phyloP scores from a whole-genome alignment of 306 rosid genomes.

The Pterocarpus macrocarpus region DNA sequence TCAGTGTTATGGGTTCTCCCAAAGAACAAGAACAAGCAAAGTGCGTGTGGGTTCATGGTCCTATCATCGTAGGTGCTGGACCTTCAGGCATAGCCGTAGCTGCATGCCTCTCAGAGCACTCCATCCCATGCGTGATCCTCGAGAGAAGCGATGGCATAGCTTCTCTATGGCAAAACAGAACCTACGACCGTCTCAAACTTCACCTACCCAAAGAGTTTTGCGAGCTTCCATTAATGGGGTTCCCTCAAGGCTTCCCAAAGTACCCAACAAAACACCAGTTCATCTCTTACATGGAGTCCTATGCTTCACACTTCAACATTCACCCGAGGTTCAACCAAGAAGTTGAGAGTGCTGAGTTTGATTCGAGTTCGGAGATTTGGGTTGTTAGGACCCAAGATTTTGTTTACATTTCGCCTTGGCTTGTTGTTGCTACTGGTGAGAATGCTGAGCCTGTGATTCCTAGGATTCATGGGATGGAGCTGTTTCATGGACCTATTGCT shows the following conservation, averaged over 20 bases:
- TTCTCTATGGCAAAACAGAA: constrained; percentile 78
- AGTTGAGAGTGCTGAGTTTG: constrained; percentile 65
- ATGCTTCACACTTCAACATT: constrained; percentile 72
- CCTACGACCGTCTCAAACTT: constrained; percentile 89
- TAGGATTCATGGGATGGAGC: constrained; percentile 62
- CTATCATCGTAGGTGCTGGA: constrained; percentile 94
- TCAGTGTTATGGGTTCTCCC: constrained; percentile 64
- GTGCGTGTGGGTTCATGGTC: constrained; percentile 62
- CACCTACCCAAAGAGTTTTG: constrained; percentile 90
- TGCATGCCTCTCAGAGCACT: constrained; percentile 70
- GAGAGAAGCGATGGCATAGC: constrained; percentile 80
- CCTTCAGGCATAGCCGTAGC: constrained; percentile 95
- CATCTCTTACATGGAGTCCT: constrained; percentile 80
- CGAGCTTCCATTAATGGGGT: constrained; percentile 74
- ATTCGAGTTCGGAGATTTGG: constrained; percentile 58
- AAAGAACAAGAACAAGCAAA: constrained; percentile 44
- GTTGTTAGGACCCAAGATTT: constrained; percentile 61
- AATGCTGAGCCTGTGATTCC: constrained; percentile 89
- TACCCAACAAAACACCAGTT: constrained; percentile 87
- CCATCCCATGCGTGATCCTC: constrained; percentile 66
- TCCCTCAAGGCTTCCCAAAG: constrained; percentile 72
- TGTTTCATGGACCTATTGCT: constrained; percentile 58
- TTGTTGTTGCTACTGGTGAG: constrained; percentile 89
- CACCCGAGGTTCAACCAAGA: constrained; percentile 72
- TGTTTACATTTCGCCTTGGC: constrained; percentile 71